Conservation (phyloP, 148 eudicot genomes). For the Tetragonia tetragonoides region DNA sequence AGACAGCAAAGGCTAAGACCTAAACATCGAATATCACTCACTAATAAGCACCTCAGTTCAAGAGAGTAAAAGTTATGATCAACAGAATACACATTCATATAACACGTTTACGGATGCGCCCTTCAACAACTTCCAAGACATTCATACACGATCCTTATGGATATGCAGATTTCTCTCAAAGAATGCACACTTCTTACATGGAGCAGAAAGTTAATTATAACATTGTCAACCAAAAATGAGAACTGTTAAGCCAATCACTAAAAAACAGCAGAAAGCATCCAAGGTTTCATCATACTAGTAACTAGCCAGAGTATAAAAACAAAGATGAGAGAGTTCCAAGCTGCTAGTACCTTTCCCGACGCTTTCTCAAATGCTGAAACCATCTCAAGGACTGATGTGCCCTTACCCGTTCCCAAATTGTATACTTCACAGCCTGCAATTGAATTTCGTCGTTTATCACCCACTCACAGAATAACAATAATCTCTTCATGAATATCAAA, state of each 20-base stretch:
- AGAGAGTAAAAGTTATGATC: background rate
- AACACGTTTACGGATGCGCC: background rate
- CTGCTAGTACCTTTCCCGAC: conserved; percentile 75
- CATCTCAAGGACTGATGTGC: conserved; percentile 94
- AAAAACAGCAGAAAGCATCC: background rate
- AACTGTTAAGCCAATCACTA: background rate
- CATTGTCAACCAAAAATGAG: background rate
- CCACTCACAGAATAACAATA: background rate
- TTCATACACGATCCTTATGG: background rate
- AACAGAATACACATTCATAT: background rate
- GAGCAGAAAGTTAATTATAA: background rate
- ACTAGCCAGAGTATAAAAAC: background rate
- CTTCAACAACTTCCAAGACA: background rate
- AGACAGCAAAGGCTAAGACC: background rate
- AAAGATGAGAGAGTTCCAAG: conserved; percentile 7
- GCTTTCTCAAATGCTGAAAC: conserved; percentile 95
- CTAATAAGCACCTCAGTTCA: background rate
- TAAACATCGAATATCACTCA: background rate
- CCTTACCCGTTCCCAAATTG: conserved; percentile 96
- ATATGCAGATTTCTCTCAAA: background rate
- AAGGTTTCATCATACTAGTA: background rate
- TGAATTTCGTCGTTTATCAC: background rate
- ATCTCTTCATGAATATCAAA: background rate
- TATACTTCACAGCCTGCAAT: conserved; percentile 88
- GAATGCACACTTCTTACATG: too few species aligned